Conservation (phyloP, 345 rosid genomes). For the Gossypium bickii region DNA sequence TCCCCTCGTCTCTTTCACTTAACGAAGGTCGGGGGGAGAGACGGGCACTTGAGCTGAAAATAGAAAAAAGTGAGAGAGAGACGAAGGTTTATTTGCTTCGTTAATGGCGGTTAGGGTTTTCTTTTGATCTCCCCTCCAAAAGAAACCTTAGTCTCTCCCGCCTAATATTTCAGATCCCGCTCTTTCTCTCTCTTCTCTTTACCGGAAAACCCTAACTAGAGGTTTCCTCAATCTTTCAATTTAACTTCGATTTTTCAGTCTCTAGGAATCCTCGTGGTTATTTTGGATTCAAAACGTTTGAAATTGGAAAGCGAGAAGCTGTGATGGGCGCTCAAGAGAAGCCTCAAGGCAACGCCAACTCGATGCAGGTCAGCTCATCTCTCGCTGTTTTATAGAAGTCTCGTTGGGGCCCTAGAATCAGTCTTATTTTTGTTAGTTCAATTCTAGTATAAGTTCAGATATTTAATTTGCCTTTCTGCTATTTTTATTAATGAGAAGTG, state of each 20-base stretch:
- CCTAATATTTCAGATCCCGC: constrained; percentile 17
- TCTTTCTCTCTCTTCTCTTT: constrained; percentile 23
- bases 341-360: constrained; percentile 60
- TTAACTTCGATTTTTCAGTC: constrained; percentile 16
- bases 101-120: constrained; percentile 62
- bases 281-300: constrained; percentile 27
- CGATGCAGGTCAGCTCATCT: constrained; percentile 76
- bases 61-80: constrained; percentile 20
- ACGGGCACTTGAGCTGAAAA: constrained; percentile 21
- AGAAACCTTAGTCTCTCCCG: constrained; percentile 23
- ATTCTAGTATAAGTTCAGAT: constrained; percentile 2
- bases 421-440: constrained; percentile 3
- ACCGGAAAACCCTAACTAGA: constrained; percentile 51
- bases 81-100: constrained; percentile 26
- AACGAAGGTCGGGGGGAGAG: constrained; percentile 28
- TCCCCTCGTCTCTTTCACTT: constrained; percentile 22
- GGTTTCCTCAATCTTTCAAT: constrained; percentile 9
- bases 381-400: constrained; percentile 12
- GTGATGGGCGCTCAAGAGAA: constrained; percentile 88
- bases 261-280: constrained; percentile 6
- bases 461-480: neutral
- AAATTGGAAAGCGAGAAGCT: constrained; percentile 27
- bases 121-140: constrained; percentile 26
- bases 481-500: neutral
- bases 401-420: constrained; percentile 23